Base-by-base conservation (phyloP, 106 monocot genomes). In the Dioscorea zingiberensis region DNA sequence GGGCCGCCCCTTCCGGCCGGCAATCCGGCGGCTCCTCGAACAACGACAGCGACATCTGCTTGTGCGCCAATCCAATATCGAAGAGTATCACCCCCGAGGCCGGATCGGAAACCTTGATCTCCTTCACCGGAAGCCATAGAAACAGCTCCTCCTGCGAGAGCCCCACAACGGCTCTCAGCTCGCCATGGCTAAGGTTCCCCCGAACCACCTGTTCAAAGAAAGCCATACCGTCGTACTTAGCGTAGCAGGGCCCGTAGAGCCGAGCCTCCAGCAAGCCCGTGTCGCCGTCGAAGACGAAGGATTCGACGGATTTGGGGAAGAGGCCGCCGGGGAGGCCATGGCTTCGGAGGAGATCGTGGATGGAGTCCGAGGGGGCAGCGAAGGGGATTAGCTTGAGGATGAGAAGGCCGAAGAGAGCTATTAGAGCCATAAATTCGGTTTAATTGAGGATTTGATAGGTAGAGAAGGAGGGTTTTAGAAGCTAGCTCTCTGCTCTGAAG, bases 141-240 rank as follows among this genome's bases (percentile, higher is more conserved):
- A 93, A 93, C 64, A 93, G 88, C 76, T 93, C 93, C 76, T 93
- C 93, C 60, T 93, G 93, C 44, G 83, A 64, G 27, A 88, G 51
- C 7, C 93, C 93, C 28, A 69, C 83, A 27, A 93, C 83, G 12
- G 81, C 78, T 29, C 69, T 58, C 44, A 93, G 72, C 62, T 73
- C 78, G 32, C 88, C 93, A 69, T 81, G 81, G 83, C 88, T 88
- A 27, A 93, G 80, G 78, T 81, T n/a, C n/a, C n/a, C n/a, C n/a
- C n/a, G n/a, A n/a, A n/a, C n/a, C n/a, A n/a, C n/a, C n/a, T n/a
- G n/a, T n/a, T n/a, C n/a, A n/a, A n/a, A n/a, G n/a, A n/a, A n/a
- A n/a, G n/a, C n/a, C n/a, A n/a, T n/a, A n/a, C n/a, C n/a, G n/a
- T n/a, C n/a, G n/a, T n/a, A n/a, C n/a, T n/a, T n/a, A n/a, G n/a